A percentile compares a stretch with the other conserved stretches of the same genome.
phyloP scores from a whole-genome alignment of 768 basidiomycete species.

The Pisolithus marmoratus region DNA sequence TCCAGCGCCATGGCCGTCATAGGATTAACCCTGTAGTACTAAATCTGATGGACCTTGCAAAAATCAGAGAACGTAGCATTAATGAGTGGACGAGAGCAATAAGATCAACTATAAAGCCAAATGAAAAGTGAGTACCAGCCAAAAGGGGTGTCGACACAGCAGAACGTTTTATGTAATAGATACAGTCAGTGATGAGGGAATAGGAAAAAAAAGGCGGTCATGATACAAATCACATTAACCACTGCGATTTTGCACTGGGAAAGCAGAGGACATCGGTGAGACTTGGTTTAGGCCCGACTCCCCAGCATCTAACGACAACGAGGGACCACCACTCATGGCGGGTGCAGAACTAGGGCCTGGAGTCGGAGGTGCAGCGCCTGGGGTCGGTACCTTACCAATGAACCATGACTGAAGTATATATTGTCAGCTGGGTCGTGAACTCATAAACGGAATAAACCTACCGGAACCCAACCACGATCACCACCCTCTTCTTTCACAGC shows the following conservation, averaged over 20 bases:
- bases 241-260: constrained; percentile 39
- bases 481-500: constrained; percentile 92
- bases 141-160: constrained; percentile 13
- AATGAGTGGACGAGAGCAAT: constrained; percentile 22
- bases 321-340: constrained; percentile 23
- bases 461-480: constrained; percentile 94
- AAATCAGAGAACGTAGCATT: constrained; percentile 18
- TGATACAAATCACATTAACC: constrained; percentile 12
- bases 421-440: not conserved
- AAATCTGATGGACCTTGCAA: constrained; percentile 8
- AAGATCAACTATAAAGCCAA: constrained; percentile 11
- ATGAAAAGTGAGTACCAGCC: constrained; percentile 18
- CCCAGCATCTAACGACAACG: constrained; percentile 29
- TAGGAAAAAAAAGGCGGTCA: too few relatives aligned
- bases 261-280: constrained; percentile 82
- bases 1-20: constrained; percentile 8
- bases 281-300: constrained; percentile 42
- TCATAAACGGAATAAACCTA: constrained; percentile 31
- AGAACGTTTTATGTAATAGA: constrained; percentile 12
- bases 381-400: constrained; percentile 73
- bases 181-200: constrained; percentile 8
- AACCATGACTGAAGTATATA: constrained; percentile 81
- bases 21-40: constrained; percentile 5
- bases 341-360: constrained; percentile 43
- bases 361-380: constrained; percentile 39